Evolutionary conservation across 495 filamentous ascomycete species (phyloP), one percentile per base, ranked within the genome.

Genomic region (Neurospora sp.): DNA sequence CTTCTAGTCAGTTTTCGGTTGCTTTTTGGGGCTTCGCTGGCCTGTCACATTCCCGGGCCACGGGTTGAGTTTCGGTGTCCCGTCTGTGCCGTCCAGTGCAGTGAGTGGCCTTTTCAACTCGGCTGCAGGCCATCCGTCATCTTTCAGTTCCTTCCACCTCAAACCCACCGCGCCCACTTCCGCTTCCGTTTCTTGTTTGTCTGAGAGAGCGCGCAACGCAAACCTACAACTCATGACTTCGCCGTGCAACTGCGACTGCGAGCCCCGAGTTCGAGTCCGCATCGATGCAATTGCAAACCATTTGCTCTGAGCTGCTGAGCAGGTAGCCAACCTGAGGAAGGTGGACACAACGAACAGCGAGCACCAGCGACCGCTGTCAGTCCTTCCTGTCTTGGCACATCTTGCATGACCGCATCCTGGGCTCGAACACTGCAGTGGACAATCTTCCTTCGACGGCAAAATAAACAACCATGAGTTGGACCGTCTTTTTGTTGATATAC

Each of bases 401-500:
- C 49, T 60, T 60, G 20, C 20, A 60, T 60, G 49, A 60, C 49
- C 20, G 54, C 54, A 66, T 66, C 27, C 27, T 66, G 54, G 54
- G 18, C 54, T 66, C 54, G 27, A 37, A 31, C 54, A 66, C 27
- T 37, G 54, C 54, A 66, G 54, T 66, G 54, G 14, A 66, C 54
- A 35, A 66, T 37, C 54, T 66, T 5, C 27, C 54, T 66, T 37
- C 54, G 14, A 66, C 54, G 54, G 6, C 27, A 16, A 66, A 31
- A 31, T 18, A 70, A 77, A 74, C 75, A 71, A 93, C 92, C 90
- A 91, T 90, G 87, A 85, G 86, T 75, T 87, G 93, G 86, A 85
- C 87, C 74, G 84, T 83, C 74, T 90, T 96, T 78, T 83, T 96
- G 75, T 78, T 92, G 76, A 85, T 91, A 78, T 98, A 97, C 86